Base-by-base conservation (phyloP, 768 basidiomycete species). In the Amyloporia xantha region DNA sequence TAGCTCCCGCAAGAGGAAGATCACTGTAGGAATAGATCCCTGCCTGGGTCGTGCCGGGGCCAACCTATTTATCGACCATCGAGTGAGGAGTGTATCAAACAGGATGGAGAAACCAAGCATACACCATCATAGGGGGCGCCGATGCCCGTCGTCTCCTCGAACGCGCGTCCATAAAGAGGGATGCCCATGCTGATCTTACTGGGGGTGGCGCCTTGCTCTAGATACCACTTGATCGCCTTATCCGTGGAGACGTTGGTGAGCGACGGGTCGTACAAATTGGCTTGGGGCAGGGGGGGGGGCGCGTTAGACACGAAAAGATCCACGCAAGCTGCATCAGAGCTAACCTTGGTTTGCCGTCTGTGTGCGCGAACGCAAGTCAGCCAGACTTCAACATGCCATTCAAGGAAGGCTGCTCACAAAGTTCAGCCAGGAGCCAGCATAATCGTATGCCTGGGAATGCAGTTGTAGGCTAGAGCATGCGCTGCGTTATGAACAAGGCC, bases 81-180 rank as follows among this genome's bases (percentile, higher is more conserved):
- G 26, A 40, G 28, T 2, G 11, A 12, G 17, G 1, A 2, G 20
- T 17, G 23, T 7, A 36, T n/a, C n/a, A n/a, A n/a, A n/a, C n/a
- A n/a, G n/a, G n/a, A n/a, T n/a, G n/a, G n/a, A n/a, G n/a, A n/a
- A n/a, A n/a, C n/a, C n/a, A n/a, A n/a, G n/a, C 74, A 60, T 61
- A 84, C 81, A 12, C 87, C 86, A 24, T 61, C 77, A 68, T 82
- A 92, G 3, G 86, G 62, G 35, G 74, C 66, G 4, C 86, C 86
- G 50, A 90, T 69, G 5, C 84, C 84, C 28, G 62, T 57, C 0
- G 88, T 91, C 26, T 77, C 68, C 59, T 86, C 81, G 59, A 91
- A 92, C 1, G 82, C 80, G 56, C 82, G 81, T 0, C 88, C 89
- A 57, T 91, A 92, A 3, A 90, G 70, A 3, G 90, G 90, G 61